Evolutionary conservation across 208 protist species (phyloP), one percentile per base, ranked within the genome.

Genomic region (Trypanosoma mega): DNA sequence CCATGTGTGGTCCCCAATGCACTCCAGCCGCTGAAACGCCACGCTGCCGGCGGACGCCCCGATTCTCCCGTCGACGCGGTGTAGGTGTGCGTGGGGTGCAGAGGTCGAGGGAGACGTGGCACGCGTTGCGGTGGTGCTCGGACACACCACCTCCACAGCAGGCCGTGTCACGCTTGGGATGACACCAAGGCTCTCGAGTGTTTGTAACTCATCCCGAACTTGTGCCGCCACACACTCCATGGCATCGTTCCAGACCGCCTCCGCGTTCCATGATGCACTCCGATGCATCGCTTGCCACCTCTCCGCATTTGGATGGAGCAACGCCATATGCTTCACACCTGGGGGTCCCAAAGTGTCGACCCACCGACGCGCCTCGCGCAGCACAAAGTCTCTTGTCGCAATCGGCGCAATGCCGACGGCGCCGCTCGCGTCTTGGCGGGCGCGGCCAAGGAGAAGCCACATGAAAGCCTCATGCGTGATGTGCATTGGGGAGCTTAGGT

Each of bases 1-100:
- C 64, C 64, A 73, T 31, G 59, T 73, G 33, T 73, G 67, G 45
- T 73, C 67, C 18, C 67, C 67, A 62, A 73, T 67, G 33, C 57
- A 66, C 45, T 73, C 67, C 67, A 67, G 46, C 0, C 67, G 48
- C 39, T 73, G 54, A 50, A 73, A 67, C 7, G 36, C 49, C 20
- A 41, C 45, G 44, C 59, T 50, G 5, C 56, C 37, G 55, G 27
- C 8, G 52, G 4, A 7, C 1, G 31, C 11, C 31, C 30, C 20
- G 43, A 45, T 3, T 47, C 51, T 34, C 9, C 23, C 18, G 34
- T 27, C n/a, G n/a, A n/a, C n/a, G n/a, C n/a, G n/a, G n/a, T n/a
- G n/a, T n/a, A n/a, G n/a, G n/a, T n/a, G n/a, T n/a, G n/a, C n/a
- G n/a, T n/a, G n/a, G n/a, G n/a, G n/a, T n/a, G n/a, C n/a, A n/a